Conservation (phyloP, 2,329 filamentous ascomycete species). For the Microcyclosporella mali region DNA sequence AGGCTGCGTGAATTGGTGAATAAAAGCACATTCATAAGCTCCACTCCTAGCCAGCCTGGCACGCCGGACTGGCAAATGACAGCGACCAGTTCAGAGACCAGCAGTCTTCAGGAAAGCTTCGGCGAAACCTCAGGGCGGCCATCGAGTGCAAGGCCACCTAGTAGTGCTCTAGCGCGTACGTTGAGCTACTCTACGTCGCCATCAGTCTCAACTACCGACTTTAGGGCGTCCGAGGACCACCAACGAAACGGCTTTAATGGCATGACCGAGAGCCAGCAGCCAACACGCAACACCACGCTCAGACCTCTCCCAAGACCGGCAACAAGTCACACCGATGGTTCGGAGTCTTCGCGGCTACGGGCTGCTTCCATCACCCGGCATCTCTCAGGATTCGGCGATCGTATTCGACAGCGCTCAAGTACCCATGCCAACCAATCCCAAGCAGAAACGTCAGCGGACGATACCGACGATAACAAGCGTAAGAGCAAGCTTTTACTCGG, state of each 20-base stretch:
- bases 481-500: slow-evolving; percentile 39
- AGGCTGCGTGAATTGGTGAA: slow-evolving; percentile 79
- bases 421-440: background rate
- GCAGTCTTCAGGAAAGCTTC: slow-evolving; percentile 20
- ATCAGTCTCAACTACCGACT: slow-evolving; percentile 17
- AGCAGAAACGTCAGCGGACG: slow-evolving; percentile 15
- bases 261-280: too few relatives aligned
- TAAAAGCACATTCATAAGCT: slow-evolving; percentile 57
- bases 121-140: slow-evolving; percentile 23
- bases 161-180: slow-evolving; percentile 24
- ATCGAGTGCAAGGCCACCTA: slow-evolving; percentile 24
- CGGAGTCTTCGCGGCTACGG: slow-evolving; percentile 15
- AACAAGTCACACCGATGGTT: background rate
- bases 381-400: slow-evolving; percentile 28
- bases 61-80: slow-evolving; percentile 14
- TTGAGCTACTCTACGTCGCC: slow-evolving; percentile 15
- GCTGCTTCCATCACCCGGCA: slow-evolving; percentile 24
- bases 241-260: background rate
- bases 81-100: slow-evolving; percentile 19
- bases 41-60: slow-evolving; percentile 9
- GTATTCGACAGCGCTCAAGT: slow-evolving; percentile 4
- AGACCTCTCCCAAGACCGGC: too few relatives aligned
- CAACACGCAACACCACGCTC: too few relatives aligned
- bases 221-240: slow-evolving; percentile 7
- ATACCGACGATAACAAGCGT: slow-evolving; percentile 32